phyloP scores from a whole-genome alignment of 345 rosid genomes.

The Melaleuca alternifolia region DNA sequence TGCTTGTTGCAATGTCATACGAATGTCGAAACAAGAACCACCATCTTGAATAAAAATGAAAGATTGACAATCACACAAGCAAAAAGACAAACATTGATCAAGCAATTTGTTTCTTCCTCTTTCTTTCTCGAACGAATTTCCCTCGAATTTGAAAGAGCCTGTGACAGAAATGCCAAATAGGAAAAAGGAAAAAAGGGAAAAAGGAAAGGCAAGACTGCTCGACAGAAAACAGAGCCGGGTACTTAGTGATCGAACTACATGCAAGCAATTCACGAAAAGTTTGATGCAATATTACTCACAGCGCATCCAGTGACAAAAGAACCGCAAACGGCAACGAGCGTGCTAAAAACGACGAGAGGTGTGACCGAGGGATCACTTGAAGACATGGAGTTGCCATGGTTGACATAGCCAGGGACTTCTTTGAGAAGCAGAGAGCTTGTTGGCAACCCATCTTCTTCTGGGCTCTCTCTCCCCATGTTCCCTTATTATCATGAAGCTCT shows the following conservation, averaged over 20 bases:
- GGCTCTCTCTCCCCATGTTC: not conserved
- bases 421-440: not conserved
- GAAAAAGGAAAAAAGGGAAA: not conserved
- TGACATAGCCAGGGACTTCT: not conserved
- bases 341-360: slow-evolving; percentile 24
- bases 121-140: not conserved
- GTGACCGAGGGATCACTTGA: slow-evolving; percentile 9
- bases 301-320: slow-evolving; percentile 18
- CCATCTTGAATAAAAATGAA: not conserved
- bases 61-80: not conserved
- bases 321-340: slow-evolving; percentile 32
- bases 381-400: not conserved
- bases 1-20: not conserved
- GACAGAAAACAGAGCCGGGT: not conserved
- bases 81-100: not conserved
- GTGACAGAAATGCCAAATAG: not conserved
- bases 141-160: not conserved
- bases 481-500: not conserved
- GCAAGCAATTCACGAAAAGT: not conserved
- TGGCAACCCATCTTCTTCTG: not conserved
- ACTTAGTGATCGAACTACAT: not conserved
- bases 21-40: not conserved
- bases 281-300: slow-evolving; percentile 11
- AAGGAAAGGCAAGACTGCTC: not conserved
- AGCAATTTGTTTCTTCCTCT: not conserved